phyloP scores from a whole-genome alignment of 139 green algal genomes.

The Chlamydomonas sphaeroides region DNA sequence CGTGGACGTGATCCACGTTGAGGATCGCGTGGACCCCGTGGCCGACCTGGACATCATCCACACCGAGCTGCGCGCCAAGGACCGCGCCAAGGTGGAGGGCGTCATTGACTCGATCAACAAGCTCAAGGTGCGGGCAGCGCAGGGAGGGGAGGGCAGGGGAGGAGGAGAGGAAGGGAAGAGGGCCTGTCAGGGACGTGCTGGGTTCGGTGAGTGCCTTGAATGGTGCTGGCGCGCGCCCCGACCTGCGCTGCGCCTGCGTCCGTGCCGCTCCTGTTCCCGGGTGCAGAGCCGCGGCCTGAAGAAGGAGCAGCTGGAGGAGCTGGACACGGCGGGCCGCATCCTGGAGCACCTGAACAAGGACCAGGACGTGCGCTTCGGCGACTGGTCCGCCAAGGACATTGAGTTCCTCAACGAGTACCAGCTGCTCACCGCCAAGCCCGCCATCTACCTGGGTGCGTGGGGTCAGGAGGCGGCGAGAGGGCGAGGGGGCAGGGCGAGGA shows the following conservation, averaged over 20 bases:
- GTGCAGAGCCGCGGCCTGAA: constrained; percentile 55
- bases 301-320: constrained; percentile 92
- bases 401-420: constrained; percentile 86
- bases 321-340: constrained; percentile 56
- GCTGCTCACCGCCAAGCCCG: constrained; percentile 86
- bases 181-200: no score
- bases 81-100: constrained; percentile 36
- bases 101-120: constrained; percentile 68
- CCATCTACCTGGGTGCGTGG: constrained; percentile 87
- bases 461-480: no score
- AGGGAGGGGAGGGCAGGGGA: no score
- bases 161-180: no score
- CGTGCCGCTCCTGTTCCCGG: no score
- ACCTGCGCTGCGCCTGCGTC: no score
- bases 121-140: constrained; percentile 34
- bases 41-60: constrained; percentile 98
- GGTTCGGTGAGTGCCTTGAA: no score
- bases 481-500: no score
- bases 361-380: constrained; percentile 83
- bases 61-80: constrained; percentile 31
- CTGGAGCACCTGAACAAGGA: constrained; percentile 39
- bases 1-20: constrained; percentile 77
- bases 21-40: constrained; percentile 95
- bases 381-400: constrained; percentile 85
- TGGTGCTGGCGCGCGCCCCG: no score